Evolutionary conservation across 495 filamentous ascomycete genomes (phyloP).

Genomic region (Hypoxylon perforatum): DNA sequence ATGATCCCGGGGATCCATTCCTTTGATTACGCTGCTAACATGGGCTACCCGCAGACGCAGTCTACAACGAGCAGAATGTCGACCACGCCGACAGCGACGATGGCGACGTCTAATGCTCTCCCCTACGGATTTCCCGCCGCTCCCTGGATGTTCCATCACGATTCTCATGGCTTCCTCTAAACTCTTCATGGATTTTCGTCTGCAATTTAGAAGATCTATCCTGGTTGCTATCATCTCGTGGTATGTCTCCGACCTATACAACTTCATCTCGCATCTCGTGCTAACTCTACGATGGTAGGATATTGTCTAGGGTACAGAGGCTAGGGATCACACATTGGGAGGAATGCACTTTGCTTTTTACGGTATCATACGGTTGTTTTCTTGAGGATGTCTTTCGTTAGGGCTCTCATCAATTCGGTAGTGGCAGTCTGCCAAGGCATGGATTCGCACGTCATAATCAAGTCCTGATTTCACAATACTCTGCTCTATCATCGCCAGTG

Average conservation of each 20-base stretch:
- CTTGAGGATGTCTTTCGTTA: not conserved
- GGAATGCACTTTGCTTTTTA: not conserved
- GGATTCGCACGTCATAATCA: no score
- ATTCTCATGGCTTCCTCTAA: constrained; percentile 40
- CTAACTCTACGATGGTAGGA: not conserved
- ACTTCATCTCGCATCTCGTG: not conserved
- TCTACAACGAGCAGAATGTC: no score
- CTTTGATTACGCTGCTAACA: constrained; percentile 47
- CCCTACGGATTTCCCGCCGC: constrained; percentile 36
- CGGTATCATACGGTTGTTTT: not conserved
- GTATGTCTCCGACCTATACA: constrained; percentile 26
- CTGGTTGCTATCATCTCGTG: constrained; percentile 8
- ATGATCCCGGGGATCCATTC: constrained; percentile 39
- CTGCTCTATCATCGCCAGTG: no score
- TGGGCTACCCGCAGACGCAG: constrained; percentile 40
- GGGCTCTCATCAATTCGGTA: not conserved
- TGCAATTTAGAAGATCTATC: not conserved
- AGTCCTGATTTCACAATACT: no score
- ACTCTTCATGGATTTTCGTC: not conserved
- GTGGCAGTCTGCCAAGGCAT: not conserved
- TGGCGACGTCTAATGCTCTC: constrained; percentile 27
- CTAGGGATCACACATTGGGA: constrained; percentile 2
- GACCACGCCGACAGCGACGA: constrained; percentile 4
- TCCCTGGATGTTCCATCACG: constrained; percentile 41
- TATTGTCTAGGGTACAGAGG: constrained; percentile 2